A percentile compares a stretch with the other conserved stretches of the same genome.
These are phyloP conservation scores for Rhizopus sp. DNA, from an alignment of 371 early-diverging fungal genomes.

Conservation along the genomic window DNA sequence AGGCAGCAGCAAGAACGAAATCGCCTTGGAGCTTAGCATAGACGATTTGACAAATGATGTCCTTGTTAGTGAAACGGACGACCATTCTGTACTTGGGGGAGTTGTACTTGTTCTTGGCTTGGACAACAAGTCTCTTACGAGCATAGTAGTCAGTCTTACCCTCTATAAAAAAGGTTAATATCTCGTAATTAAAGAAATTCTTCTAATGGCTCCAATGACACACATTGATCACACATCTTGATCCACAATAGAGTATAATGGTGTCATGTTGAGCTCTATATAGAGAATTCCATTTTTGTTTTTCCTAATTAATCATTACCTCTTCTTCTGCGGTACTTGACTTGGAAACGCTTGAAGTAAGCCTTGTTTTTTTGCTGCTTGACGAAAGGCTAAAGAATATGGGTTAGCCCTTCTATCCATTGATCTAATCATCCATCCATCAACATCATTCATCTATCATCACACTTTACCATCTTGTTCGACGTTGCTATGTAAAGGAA, in stretches of 20 bases:
- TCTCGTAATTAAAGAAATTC: no score
- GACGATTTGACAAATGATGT: conserved; percentile 98
- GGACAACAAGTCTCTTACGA: conserved; percentile 97
- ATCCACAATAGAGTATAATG: background rate
- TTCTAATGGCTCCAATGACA: background rate
- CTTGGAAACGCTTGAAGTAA: conserved; percentile 97
- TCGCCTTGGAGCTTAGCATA: conserved; percentile 99
- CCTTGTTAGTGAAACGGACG: conserved; percentile 99
- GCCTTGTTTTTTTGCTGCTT: conserved; percentile 95
- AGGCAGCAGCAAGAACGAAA: conserved; percentile 96
- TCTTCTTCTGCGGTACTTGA: conserved; percentile 93
- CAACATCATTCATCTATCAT: conserved; percentile 1
- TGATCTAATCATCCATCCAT: conserved; percentile 15
- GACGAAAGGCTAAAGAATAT: conserved; percentile 18
- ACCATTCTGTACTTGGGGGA: conserved; percentile 99
- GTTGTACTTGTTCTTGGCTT: conserved; percentile 99
- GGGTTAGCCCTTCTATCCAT: background rate
- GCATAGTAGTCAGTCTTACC: conserved; percentile 99
- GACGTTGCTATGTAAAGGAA: conserved; percentile 39
- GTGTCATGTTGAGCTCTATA: no score
- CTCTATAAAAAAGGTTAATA: conserved; percentile 60
- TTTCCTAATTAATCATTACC: conserved; percentile 55
- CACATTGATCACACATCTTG: no score
- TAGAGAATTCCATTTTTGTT: no score
- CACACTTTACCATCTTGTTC: conserved; percentile 8